Evolutionary conservation across 2,329 filamentous ascomycete genomes (phyloP).

Genomic region (Achaetomium macrosporum): DNA sequence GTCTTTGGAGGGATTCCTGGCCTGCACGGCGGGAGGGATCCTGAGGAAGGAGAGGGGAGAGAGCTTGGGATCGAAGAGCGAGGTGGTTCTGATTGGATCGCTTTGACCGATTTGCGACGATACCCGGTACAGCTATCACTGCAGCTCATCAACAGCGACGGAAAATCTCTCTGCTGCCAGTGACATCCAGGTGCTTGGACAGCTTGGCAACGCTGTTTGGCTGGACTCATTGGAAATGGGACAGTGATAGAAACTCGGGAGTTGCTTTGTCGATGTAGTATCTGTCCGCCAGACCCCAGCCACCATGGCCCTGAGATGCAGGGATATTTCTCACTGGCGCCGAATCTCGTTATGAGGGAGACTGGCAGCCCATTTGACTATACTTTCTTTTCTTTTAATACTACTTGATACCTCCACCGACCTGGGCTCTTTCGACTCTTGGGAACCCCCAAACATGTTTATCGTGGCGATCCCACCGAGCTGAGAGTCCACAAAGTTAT

Average conservation of each 20-base stretch:
- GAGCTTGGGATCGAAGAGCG: conserved; percentile 3
- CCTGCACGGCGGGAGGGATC: conserved; percentile 10
- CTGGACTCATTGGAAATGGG: background rate
- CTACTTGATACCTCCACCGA: conserved; percentile 19
- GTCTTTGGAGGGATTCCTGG: conserved; percentile 10
- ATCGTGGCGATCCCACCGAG: no score
- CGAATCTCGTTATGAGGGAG: conserved; percentile 6
- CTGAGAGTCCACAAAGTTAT: no score
- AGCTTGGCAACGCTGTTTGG: background rate
- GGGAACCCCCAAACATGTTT: no score
- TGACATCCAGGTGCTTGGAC: conserved; percentile 1
- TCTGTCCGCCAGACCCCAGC: conserved; percentile 3
- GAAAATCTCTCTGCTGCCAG: background rate
- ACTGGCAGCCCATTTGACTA: conserved; percentile 12
- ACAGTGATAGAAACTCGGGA: background rate
- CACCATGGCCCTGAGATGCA: conserved; percentile 1
- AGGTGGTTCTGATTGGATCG: conserved; percentile 1
- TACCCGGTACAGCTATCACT: conserved; percentile 11
- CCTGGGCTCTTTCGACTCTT: background rate
- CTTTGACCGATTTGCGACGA: conserved; percentile 13
- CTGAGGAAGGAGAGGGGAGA: background rate
- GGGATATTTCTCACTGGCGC: conserved; percentile 7
- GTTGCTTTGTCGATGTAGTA: conserved; percentile 1
- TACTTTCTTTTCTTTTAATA: conserved; percentile 17
- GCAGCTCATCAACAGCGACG: conserved; percentile 1